phyloP scores from a whole-genome alignment of 306 rosid species.

The Gastrolobium villosum region DNA sequence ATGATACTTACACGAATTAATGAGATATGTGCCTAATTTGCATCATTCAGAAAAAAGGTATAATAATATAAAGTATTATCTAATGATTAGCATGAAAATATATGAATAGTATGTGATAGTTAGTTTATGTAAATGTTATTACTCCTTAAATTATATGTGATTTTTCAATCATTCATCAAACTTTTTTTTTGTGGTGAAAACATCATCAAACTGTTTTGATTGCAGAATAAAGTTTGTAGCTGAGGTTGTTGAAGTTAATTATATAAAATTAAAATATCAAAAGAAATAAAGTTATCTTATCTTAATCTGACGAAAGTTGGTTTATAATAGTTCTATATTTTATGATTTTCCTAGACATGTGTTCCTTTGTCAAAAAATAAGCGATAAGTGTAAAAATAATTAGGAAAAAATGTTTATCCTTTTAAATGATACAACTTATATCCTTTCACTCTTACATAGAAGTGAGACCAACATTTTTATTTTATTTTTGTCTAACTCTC shows the following conservation, averaged over 20 bases:
- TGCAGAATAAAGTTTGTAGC: slow-evolving; percentile 28
- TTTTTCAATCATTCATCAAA: not conserved
- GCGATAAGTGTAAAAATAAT: too few relatives aligned
- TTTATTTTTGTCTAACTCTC: too few relatives aligned
- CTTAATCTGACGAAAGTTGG: slow-evolving; percentile 30
- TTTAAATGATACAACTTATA: too few relatives aligned
- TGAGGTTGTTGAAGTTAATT: slow-evolving; percentile 43
- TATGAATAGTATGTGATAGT: not conserved
- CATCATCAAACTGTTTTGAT: too few relatives aligned
- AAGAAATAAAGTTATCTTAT: not conserved
- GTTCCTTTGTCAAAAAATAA: too few relatives aligned
- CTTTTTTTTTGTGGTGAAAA: too few relatives aligned
- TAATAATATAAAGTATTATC: not conserved
- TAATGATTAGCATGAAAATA: not conserved
- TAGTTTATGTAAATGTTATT: not conserved
- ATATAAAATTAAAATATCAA: slow-evolving; percentile 1
- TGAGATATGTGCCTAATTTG: not conserved
- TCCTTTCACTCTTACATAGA: too few relatives aligned
- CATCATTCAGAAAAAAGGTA: not conserved
- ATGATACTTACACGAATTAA: not conserved
- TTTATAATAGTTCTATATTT: slow-evolving; percentile 18
- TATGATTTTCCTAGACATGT: slow-evolving; percentile 6
- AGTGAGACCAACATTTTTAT: too few relatives aligned
- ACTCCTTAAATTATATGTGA: not conserved
- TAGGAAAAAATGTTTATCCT: too few relatives aligned